A percentile compares a stretch with the other conserved stretches of the same genome.
phyloP scores from a whole-genome alignment of 2,329 filamentous ascomycete species.

The Tricladium varicosporioides region DNA sequence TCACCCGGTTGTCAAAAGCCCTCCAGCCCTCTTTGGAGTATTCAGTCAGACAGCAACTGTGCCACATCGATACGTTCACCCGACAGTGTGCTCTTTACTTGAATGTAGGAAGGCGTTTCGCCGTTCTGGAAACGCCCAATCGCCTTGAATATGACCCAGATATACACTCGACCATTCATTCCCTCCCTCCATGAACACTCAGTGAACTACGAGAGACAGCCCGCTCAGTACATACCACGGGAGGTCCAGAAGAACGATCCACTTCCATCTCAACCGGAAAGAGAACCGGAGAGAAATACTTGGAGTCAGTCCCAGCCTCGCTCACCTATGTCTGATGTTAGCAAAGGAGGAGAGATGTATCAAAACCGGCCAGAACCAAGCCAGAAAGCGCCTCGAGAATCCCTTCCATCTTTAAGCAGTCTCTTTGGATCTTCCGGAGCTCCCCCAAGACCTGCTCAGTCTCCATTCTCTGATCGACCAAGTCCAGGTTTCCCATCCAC shows the following conservation, averaged over 20 bases:
- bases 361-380: conserved; percentile 18
- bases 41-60: conserved; percentile 23
- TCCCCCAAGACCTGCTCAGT: conserved; percentile 22
- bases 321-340: conserved; percentile 25
- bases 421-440: conserved; percentile 29
- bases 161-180: conserved; percentile 27
- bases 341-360: conserved; percentile 26
- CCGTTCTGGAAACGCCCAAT: conserved; percentile 9
- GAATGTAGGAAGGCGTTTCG: conserved; percentile 16
- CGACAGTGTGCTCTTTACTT: conserved; percentile 18
- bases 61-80: conserved; percentile 26
- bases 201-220: conserved; percentile 18
- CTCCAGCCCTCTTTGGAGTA: conserved; percentile 25
- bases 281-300: conserved; percentile 17
- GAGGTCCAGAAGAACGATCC: conserved; percentile 14
- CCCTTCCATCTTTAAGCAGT: conserved; percentile 34
- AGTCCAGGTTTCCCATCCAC: conserved; percentile 31
- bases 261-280: conserved; percentile 10
- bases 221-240: conserved; percentile 17
- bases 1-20: conserved; percentile 15
- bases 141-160: conserved; percentile 30
- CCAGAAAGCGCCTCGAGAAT: conserved; percentile 28
- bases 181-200: conserved; percentile 23
- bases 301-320: conserved; percentile 19
- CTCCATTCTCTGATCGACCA: conserved; percentile 31